Conservation (phyloP, 2,329 filamentous ascomycete species). For the Curvularia hawaiiensis region DNA sequence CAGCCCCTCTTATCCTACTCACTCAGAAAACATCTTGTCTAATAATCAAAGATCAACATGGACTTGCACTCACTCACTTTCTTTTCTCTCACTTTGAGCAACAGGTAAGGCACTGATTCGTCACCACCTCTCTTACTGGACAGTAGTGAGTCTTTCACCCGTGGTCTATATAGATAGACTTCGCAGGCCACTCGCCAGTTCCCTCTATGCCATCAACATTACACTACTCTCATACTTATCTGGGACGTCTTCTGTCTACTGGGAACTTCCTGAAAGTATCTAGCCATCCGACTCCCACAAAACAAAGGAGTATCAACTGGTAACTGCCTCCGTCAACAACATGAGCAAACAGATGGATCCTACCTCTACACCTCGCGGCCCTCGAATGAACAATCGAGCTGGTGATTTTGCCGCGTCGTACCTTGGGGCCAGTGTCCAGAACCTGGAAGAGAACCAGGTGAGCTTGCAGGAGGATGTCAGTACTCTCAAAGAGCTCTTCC, state of each 20-base stretch:
- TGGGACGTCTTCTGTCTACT: neutral
- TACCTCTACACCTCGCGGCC: conserved; percentile 13
- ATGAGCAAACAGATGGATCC: conserved; percentile 18
- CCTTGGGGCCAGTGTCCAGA: conserved; percentile 25
- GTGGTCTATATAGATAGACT: conserved; percentile 5
- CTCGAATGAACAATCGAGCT: conserved; percentile 18
- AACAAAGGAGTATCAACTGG: neutral
- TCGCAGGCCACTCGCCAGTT: neutral
- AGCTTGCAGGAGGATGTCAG: conserved; percentile 23
- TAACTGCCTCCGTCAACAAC: neutral
- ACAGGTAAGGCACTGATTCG: neutral
- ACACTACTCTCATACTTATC: neutral
- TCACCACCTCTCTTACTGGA: neutral
- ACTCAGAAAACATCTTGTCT: conserved; percentile 2
- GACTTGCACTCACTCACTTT: neutral
- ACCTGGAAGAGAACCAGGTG: conserved; percentile 23
- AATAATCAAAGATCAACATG: neutral
- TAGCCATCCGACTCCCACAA: neutral
- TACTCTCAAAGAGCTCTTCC: conserved; percentile 21
- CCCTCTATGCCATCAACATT: neutral
- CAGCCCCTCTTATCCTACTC: neutral
- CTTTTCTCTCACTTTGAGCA: conserved; percentile 12
- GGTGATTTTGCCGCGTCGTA: conserved; percentile 18
- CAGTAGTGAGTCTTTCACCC: neutral
- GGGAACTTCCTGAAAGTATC: neutral